These are phyloP conservation scores for Colletotrichum falcatum DNA, from an alignment of 2,329 filamentous ascomycete genomes.

Conservation along the genomic window DNA sequence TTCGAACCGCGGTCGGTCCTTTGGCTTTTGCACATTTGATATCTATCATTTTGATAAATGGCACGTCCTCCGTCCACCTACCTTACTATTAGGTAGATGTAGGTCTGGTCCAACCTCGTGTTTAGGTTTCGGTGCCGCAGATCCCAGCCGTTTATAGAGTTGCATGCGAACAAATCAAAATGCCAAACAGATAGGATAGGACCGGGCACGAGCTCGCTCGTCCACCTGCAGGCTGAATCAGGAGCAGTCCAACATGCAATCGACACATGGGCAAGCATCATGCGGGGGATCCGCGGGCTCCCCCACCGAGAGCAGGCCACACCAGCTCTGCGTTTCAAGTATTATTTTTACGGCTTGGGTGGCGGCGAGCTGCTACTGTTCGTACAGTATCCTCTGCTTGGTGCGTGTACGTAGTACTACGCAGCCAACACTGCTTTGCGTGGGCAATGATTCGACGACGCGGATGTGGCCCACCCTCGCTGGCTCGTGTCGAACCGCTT, in stretches of 20 bases:
- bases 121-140: not conserved
- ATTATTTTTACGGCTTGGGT: not conserved
- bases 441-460: slow-evolving; percentile 1
- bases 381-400: too few relatives aligned
- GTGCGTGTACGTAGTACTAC: too few relatives aligned
- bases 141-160: not conserved
- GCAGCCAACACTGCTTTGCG: not conserved
- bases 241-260: slow-evolving; percentile 7
- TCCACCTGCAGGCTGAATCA: slow-evolving; percentile 10
- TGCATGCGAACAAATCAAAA: not conserved
- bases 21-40: not conserved
- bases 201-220: not conserved
- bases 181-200: not conserved
- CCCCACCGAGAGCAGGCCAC: slow-evolving; percentile 21
- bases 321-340: slow-evolving; percentile 7
- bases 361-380: slow-evolving; percentile 1
- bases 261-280: slow-evolving; percentile 11
- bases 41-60: too few relatives aligned
- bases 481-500: slow-evolving; percentile 18
- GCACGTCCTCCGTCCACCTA: too few relatives aligned
- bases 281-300: slow-evolving; percentile 27
- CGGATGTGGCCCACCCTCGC: slow-evolving; percentile 23
- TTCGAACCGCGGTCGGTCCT: slow-evolving; percentile 41
- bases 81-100: not conserved
- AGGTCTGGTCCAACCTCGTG: too few relatives aligned